Evolutionary conservation across 768 basidiomycete species (phyloP).

Genomic region (Mrakia frigida): DNA sequence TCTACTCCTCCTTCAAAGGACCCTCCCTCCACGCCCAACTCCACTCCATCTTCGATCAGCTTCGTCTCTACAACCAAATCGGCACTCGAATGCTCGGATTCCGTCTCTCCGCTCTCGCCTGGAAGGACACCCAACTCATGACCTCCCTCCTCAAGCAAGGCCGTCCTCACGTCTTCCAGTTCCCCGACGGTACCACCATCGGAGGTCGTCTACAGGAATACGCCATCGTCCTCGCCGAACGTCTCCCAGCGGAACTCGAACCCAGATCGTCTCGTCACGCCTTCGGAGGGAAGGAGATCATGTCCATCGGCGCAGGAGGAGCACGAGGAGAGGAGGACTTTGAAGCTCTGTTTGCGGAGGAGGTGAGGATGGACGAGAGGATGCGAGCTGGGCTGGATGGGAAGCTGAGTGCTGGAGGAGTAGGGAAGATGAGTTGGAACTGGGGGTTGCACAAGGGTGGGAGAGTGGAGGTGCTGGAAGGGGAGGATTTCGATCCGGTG

Average conservation of each 20-base stretch:
- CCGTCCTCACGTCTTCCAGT: not conserved
- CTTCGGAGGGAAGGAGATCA: not conserved
- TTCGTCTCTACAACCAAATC: not conserved
- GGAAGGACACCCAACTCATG: not conserved
- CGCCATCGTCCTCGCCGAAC: slow-evolving; percentile 18
- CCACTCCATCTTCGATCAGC: not conserved
- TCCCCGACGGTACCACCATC: slow-evolving; percentile 17
- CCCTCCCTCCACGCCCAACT: not conserved
- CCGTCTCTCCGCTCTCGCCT: slow-evolving; percentile 4
- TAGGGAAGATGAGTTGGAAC: not conserved
- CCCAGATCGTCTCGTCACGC: not conserved
- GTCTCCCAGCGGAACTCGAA: slow-evolving; percentile 17
- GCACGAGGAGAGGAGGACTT: not conserved
- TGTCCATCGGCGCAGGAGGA: not conserved
- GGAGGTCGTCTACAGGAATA: slow-evolving; percentile 7
- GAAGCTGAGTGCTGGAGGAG: not conserved
- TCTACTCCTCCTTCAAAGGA: not conserved
- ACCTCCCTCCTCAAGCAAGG: not conserved
- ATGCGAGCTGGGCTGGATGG: not conserved
- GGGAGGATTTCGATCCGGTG: not conserved
- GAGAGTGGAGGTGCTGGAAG: not conserved
- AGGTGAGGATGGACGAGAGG: not conserved
- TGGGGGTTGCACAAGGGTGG: slow-evolving; percentile 1
- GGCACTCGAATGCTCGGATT: not conserved
- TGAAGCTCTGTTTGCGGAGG: not conserved